Evolutionary conservation across 2,329 filamentous ascomycete genomes (phyloP), one percentile per base, ranked within the genome.

Genomic region (Fusarium sp.): DNA sequence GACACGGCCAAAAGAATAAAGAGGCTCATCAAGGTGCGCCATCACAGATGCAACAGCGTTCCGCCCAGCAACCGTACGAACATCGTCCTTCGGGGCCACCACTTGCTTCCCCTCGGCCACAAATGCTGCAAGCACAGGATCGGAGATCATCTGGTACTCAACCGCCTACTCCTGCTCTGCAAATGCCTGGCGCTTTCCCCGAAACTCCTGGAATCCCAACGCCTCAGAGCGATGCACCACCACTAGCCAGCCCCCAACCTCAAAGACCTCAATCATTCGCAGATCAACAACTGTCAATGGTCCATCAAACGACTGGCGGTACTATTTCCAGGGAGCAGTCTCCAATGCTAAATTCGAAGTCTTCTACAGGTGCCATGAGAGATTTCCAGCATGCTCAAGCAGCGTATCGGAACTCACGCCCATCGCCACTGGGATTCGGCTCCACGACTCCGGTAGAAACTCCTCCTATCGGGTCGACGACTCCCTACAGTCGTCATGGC

Each of bases 1-100:
- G 77, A 4, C 76, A 73, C 30, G 67, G 65, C 13, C 67, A 71
- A 10, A 77, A 67, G 41, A 62, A 65, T 44, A 65, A 71, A 27
- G 72, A 72, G 22, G 25, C 58, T 6, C 62, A 61, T 18, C 66
- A 68, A 20, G 49, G 24, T 18, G 51, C 41, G 12, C 18, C 53
- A 6, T 34, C 62, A 22, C 59, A 71, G 14, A 60, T 41, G 20
- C 71, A 74, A 32, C 71, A 67, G 41, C 56, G 61, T 47, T 34
- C 47, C 9, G 32, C 30, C n/a, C 70, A 69, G 41, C 57, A 70
- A 13, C 57, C 61, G 27, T 59, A 55, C 47, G 65, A 30, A 27
- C 62, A 51, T 11, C 48, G 41, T 14, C 41, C 60, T 55, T 69
- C 68, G 37, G 59, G 40, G 10, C 30, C 40, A n/a, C 68, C 57